Percentiles rank a stretch among this genome's conserved stretches.
Conservation (phyloP, 2,329 filamentous ascomycete genomes). For the Xylaria sp. region DNA sequence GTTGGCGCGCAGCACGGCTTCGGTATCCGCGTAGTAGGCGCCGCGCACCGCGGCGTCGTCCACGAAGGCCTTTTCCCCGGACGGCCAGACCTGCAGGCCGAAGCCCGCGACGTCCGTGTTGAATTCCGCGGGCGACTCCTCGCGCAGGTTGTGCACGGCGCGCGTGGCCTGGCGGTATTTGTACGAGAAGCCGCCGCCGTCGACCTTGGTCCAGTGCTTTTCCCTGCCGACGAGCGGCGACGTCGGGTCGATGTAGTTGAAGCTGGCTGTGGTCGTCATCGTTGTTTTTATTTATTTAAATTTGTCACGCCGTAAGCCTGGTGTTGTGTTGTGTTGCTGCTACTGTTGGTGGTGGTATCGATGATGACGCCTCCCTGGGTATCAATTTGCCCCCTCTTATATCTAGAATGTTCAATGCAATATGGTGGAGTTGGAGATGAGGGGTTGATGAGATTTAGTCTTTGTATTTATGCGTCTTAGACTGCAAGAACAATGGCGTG, state of each 20-base stretch:
- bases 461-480: neutral
- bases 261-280: constrained; percentile 67
- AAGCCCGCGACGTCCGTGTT: constrained; percentile 69
- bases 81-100: constrained; percentile 63
- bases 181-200: constrained; percentile 67
- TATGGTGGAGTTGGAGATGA: constrained; percentile 19
- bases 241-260: constrained; percentile 70
- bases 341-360: neutral
- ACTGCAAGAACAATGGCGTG: neutral
- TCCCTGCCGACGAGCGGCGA: constrained; percentile 54
- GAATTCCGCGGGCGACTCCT: constrained; percentile 59
- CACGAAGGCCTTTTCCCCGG: constrained; percentile 64
- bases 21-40: constrained; percentile 71
- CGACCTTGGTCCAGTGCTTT: constrained; percentile 74
- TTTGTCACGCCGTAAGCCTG: neutral
- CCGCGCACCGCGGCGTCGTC: constrained; percentile 65
- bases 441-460: constrained; percentile 8
- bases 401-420: neutral
- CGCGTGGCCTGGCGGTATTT: constrained; percentile 57
- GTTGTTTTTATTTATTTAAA: constrained; percentile 41
- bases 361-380: neutral
- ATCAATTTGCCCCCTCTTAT: neutral
- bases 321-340: neutral
- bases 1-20: constrained; percentile 64
- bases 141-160: constrained; percentile 66